Percentiles rank a stretch among this genome's conserved stretches.
These are phyloP conservation scores for Dendrostoma leiphaemia DNA, from an alignment of 2,329 filamentous ascomycete genomes.

Conservation along the genomic window DNA sequence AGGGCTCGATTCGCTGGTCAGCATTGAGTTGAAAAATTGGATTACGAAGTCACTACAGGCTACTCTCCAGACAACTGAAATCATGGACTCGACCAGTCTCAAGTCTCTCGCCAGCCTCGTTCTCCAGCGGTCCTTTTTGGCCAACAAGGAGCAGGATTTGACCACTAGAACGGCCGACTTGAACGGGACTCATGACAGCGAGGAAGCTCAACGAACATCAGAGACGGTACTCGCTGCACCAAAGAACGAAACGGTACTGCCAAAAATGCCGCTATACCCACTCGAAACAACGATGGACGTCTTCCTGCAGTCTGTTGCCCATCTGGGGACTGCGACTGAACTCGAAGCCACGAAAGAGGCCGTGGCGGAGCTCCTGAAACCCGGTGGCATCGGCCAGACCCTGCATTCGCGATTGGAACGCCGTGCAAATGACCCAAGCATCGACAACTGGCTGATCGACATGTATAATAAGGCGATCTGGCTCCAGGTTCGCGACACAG, in stretches of 20 bases:
- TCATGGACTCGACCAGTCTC: slow-evolving; percentile 24
- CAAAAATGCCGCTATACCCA: slow-evolving; percentile 20
- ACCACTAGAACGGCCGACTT: too few relatives aligned
- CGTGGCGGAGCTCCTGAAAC: slow-evolving; percentile 12
- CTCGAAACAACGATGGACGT: slow-evolving; percentile 17
- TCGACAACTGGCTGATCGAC: slow-evolving; percentile 26
- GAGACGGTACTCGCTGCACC: too few relatives aligned
- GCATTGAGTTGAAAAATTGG: slow-evolving; percentile 26
- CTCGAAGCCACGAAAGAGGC: slow-evolving; percentile 7
- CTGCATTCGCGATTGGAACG: slow-evolving; percentile 20
- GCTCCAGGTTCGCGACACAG: not conserved
- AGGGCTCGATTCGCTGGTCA: slow-evolving; percentile 24
- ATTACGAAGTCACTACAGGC: slow-evolving; percentile 23
- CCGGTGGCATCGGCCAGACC: slow-evolving; percentile 11
- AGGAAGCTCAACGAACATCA: too few relatives aligned
- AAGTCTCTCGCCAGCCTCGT: slow-evolving; percentile 23
- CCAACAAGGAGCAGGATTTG: too few relatives aligned
- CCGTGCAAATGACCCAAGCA: slow-evolving; percentile 6
- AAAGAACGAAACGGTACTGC: slow-evolving; percentile 17
- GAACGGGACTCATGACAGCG: too few relatives aligned
- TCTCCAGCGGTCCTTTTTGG: slow-evolving; percentile 25
- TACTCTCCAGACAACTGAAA: slow-evolving; percentile 27
- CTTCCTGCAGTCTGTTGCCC: slow-evolving; percentile 16
- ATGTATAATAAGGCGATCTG: slow-evolving; percentile 14
- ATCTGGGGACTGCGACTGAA: slow-evolving; percentile 17